phyloP scores from a whole-genome alignment of 1,284 basidiomycete species.

The Schizophyllum commune region DNA sequence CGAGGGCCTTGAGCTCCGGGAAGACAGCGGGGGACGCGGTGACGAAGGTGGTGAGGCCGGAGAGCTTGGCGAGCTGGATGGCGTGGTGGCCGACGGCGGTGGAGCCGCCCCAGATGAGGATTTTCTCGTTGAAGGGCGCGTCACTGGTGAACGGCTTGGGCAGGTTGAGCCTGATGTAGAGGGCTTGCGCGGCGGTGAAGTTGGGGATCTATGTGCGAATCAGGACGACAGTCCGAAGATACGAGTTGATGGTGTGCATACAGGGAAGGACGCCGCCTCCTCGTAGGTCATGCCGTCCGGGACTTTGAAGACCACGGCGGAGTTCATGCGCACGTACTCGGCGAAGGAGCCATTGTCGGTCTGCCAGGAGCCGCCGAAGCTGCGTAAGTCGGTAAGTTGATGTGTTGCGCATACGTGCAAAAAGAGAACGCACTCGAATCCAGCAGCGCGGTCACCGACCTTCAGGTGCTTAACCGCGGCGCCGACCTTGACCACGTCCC shows the following conservation, averaged over 20 bases:
- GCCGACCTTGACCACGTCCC: slow-evolving; percentile 31
- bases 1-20: slow-evolving; percentile 28
- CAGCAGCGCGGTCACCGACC: slow-evolving; percentile 36
- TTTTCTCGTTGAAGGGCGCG: slow-evolving; percentile 1
- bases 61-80: slow-evolving; percentile 30
- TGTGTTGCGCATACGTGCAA: neutral
- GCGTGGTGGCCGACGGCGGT: slow-evolving; percentile 34
- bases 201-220: slow-evolving; percentile 6
- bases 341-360: slow-evolving; percentile 22
- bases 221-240: neutral
- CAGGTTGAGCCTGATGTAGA: slow-evolving; percentile 14
- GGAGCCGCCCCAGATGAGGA: slow-evolving; percentile 34
- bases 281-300: slow-evolving; percentile 24
- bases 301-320: slow-evolving; percentile 18
- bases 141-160: slow-evolving; percentile 12
- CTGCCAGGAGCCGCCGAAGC: neutral
- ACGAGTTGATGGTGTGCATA: neutral
- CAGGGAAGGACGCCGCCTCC: slow-evolving; percentile 18
- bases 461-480: slow-evolving; percentile 18
- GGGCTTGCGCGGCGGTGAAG: slow-evolving; percentile 16
- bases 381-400: neutral
- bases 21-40: slow-evolving; percentile 31
- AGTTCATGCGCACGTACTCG: slow-evolving; percentile 22
- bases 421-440: slow-evolving; percentile 33
- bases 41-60: slow-evolving; percentile 29